These are phyloP conservation scores for Rhodotorula sp. DNA, from an alignment of 1,284 basidiomycete genomes.

Conservation along the genomic window DNA sequence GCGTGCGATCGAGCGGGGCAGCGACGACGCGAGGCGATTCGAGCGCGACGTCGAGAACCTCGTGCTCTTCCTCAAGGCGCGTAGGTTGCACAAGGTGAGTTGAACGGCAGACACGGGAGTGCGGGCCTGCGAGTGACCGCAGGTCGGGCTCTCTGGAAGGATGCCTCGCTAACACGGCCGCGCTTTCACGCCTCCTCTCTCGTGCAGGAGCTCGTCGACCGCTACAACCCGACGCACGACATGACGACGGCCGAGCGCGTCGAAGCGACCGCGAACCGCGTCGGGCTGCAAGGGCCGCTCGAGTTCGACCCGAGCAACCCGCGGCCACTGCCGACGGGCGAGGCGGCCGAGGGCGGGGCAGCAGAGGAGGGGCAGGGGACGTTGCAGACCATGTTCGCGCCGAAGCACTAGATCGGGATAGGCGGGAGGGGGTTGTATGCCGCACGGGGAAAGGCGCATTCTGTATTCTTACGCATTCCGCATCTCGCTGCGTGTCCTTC, in stretches of 20 bases:
- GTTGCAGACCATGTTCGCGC: slow-evolving; percentile 39
- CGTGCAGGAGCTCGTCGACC: slow-evolving; percentile 37
- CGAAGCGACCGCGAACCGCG: slow-evolving; percentile 32
- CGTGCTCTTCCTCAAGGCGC: slow-evolving; percentile 35
- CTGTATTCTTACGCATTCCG: background rate
- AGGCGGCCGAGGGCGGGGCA: slow-evolving; percentile 11
- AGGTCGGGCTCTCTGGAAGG: background rate
- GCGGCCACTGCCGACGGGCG: slow-evolving; percentile 1
- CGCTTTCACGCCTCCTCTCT: no score
- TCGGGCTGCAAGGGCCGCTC: slow-evolving; percentile 33
- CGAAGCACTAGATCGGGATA: slow-evolving; percentile 6
- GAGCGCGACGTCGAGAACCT: slow-evolving; percentile 32
- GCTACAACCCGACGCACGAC: slow-evolving; percentile 40
- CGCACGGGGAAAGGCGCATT: no score
- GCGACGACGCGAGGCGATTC: slow-evolving; percentile 13
- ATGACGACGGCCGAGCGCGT: slow-evolving; percentile 38
- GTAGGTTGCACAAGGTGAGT: slow-evolving; percentile 40
- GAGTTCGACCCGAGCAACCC: slow-evolving; percentile 25
- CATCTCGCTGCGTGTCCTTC: background rate
- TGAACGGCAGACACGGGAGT: no score
- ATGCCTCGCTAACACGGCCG: no score
- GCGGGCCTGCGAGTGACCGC: no score
- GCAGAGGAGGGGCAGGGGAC: slow-evolving; percentile 24
- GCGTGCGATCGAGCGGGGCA: slow-evolving; percentile 9
- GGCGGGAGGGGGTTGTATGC: background rate